Evolutionary conservation across 139 green algal species (phyloP).

Genomic region (Chlamydomonas incerta): DNA sequence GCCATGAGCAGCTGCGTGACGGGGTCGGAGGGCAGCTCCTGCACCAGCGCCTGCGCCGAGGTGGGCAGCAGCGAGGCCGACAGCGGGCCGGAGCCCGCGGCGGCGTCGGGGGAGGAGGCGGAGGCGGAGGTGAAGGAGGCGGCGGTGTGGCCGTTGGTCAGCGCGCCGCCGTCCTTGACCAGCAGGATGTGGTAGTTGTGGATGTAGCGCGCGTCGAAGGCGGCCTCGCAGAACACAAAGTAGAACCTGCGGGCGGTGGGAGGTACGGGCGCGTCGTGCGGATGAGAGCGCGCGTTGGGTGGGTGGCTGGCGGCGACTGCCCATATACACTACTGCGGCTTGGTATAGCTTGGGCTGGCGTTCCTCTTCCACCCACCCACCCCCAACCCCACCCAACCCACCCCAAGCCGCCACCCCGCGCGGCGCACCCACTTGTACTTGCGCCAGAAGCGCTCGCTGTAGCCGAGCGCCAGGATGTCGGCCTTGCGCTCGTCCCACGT

Average conservation of each 20-base stretch:
- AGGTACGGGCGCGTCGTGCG: no score
- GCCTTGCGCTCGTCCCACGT: slow-evolving; percentile 62
- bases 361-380: no score
- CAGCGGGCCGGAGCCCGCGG: background rate
- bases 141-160: no score
- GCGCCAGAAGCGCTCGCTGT: slow-evolving; percentile 85
- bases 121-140: background rate
- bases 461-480: slow-evolving; percentile 76
- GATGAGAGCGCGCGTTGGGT: no score
- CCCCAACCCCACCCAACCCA: no score
- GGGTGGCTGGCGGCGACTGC: no score
- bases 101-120: background rate
- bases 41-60: slow-evolving; percentile 30
- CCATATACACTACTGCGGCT: no score
- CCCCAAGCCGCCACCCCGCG: no score
- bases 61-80: background rate
- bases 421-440: slow-evolving; percentile 82
- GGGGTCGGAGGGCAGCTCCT: slow-evolving; percentile 61
- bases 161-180: slow-evolving; percentile 60
- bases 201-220: slow-evolving; percentile 91
- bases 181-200: slow-evolving; percentile 88
- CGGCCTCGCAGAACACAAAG: slow-evolving; percentile 95
- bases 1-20: slow-evolving; percentile 78
- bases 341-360: no score
- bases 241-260: slow-evolving; percentile 77